Percentiles rank a stretch among this genome's conserved stretches.
These are phyloP conservation scores for Phytophthora idaei DNA, from an alignment of 352 stramenopile species.

Conservation along the genomic window DNA sequence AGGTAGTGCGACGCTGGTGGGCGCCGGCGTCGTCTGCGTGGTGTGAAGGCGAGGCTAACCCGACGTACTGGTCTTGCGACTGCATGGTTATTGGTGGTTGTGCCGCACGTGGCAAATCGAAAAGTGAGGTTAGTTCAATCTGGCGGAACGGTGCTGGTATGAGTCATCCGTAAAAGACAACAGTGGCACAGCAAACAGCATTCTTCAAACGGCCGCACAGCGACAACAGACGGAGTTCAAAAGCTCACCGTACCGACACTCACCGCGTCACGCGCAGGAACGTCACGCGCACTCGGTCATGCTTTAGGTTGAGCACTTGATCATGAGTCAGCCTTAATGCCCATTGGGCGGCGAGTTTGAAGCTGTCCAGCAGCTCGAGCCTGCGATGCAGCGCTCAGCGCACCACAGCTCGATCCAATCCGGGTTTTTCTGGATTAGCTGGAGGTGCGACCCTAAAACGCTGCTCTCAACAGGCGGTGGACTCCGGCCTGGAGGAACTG, in stretches of 20 bases:
- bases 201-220: neutral
- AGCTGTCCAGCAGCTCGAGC: neutral
- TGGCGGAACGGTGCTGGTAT: neutral
- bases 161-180: slow-evolving; percentile 18
- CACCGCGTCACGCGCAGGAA: slow-evolving; percentile 15
- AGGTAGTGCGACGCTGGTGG: slow-evolving; percentile 46
- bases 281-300: slow-evolving; percentile 11
- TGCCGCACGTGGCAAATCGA: slow-evolving; percentile 15
- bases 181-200: neutral
- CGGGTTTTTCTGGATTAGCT: neutral
- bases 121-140: slow-evolving; percentile 23
- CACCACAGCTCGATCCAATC: neutral
- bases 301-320: too few relatives aligned
- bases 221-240: neutral
- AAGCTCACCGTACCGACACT: slow-evolving; percentile 10
- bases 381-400: neutral
- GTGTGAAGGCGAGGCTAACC: slow-evolving; percentile 21
- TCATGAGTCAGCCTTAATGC: slow-evolving; percentile 25
- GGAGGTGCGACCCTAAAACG: neutral
- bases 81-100: slow-evolving; percentile 16
- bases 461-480: slow-evolving; percentile 7
- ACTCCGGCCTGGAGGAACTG: neutral
- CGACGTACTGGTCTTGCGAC: slow-evolving; percentile 21
- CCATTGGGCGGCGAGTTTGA: slow-evolving; percentile 7
- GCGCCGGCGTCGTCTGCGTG: slow-evolving; percentile 46